phyloP scores from a whole-genome alignment of 2,329 filamentous ascomycete genomes.

The Fusarium succisae region DNA sequence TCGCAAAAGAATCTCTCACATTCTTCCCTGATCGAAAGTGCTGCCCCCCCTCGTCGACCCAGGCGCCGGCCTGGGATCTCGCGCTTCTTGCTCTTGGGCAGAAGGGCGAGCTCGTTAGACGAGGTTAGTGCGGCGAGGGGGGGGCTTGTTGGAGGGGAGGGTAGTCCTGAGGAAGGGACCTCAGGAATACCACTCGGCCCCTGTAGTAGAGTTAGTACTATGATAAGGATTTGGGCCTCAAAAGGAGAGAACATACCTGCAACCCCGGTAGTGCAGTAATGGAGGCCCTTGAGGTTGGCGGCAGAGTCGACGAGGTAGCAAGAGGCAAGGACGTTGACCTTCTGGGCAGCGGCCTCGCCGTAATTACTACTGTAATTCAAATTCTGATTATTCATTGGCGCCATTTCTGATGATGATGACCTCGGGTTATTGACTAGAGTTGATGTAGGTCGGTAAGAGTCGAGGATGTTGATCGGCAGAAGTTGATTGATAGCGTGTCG shows the following conservation, averaged over 20 bases:
- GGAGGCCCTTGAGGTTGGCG: conserved; percentile 80
- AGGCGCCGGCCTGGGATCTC: conserved; percentile 54
- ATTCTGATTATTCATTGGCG: conserved; percentile 76
- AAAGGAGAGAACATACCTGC: conserved; percentile 65
- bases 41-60: conserved; percentile 85
- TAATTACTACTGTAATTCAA: conserved; percentile 80
- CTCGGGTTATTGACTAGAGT: conserved; percentile 36
- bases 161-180: conserved; percentile 84
- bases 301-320: conserved; percentile 86
- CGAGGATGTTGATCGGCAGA: conserved; percentile 23
- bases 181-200: conserved; percentile 96
- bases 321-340: conserved; percentile 84
- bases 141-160: conserved; percentile 88
- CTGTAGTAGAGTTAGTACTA: conserved; percentile 51
- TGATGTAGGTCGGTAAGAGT: conserved; percentile 9
- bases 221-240: neutral
- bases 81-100: conserved; percentile 63
- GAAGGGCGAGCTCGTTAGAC: conserved; percentile 72
- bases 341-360: conserved; percentile 71
- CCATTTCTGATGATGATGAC: conserved; percentile 56
- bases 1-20: conserved; percentile 99
- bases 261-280: conserved; percentile 94
- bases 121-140: conserved; percentile 80
- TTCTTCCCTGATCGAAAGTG: conserved; percentile 97
- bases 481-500: conserved; percentile 6